Evolutionary conservation across 2,329 filamentous ascomycete species (phyloP).

Genomic region (Colletotrichum sp.): DNA sequence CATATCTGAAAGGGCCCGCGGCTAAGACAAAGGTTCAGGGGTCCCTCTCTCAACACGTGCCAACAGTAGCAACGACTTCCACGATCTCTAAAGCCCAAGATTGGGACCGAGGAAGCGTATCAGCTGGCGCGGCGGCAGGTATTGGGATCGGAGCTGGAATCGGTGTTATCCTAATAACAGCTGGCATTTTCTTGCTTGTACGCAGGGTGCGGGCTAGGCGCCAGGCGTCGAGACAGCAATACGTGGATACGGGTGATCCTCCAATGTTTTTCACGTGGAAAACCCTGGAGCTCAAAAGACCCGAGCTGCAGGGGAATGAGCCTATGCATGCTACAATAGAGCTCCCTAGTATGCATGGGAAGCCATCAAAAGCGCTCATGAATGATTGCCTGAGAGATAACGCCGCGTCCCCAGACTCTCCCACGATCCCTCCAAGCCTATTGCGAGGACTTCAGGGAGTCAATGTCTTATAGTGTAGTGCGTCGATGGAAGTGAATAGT

Average conservation of each 20-base stretch:
- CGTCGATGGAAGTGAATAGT: rapidly evolving
- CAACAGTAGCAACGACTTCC: not conserved
- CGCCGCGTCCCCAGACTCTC: not conserved
- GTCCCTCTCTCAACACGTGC: not conserved
- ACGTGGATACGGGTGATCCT: not conserved
- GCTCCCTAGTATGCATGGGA: not conserved
- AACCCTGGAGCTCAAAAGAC: not conserved
- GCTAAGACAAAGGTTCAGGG: not conserved
- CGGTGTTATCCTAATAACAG: not conserved
- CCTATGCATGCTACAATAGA: not conserved
- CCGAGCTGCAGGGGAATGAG: not conserved
- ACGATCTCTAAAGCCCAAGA: no score
- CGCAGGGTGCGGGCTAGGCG: not conserved
- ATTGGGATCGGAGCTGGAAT: not conserved
- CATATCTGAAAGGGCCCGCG: not conserved
- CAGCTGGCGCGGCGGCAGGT: not conserved
- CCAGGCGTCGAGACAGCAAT: not conserved
- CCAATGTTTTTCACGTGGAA: not conserved
- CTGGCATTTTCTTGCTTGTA: not conserved
- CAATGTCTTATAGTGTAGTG: not conserved
- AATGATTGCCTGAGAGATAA: not conserved
- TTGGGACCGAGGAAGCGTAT: not conserved
- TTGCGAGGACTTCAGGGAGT: not conserved
- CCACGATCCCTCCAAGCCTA: not conserved
- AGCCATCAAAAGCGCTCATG: not conserved